phyloP scores from a whole-genome alignment of 2,329 filamentous ascomycete species.

The Nothophaeocryptopus gaeumannii region DNA sequence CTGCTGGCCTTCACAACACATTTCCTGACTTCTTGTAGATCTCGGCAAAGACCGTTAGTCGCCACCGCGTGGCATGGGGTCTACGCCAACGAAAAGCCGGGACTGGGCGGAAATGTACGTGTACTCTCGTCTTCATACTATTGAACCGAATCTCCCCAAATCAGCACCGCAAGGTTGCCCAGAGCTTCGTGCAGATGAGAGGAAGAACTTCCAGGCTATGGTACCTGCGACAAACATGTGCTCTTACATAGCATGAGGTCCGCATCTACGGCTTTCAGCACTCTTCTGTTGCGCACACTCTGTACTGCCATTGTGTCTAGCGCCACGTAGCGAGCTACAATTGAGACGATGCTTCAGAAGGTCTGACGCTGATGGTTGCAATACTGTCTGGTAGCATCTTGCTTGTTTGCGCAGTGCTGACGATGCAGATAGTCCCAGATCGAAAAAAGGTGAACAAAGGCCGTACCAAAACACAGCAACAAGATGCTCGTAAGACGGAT shows the following conservation, averaged over 20 bases:
- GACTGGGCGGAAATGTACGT: not conserved
- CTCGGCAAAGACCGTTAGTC: slow-evolving; percentile 24
- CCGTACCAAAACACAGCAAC: slow-evolving; percentile 12
- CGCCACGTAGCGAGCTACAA: too few relatives aligned
- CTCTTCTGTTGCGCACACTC: too few relatives aligned
- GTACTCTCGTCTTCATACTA: not conserved
- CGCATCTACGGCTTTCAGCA: too few relatives aligned
- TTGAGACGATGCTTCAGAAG: too few relatives aligned
- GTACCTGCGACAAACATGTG: too few relatives aligned
- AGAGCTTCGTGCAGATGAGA: too few relatives aligned
- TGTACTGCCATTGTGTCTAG: too few relatives aligned
- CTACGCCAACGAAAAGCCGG: not conserved
- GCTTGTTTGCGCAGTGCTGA: not conserved
- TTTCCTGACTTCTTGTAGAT: not conserved
- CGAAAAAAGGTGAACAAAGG: slow-evolving; percentile 7
- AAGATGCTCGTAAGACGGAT: slow-evolving; percentile 20
- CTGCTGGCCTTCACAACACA: too few relatives aligned
- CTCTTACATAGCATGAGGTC: too few relatives aligned
- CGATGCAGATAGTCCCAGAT: not conserved
- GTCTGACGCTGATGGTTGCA: not conserved
- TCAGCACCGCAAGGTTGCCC: too few relatives aligned
- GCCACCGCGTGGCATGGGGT: slow-evolving; percentile 27
- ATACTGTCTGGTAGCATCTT: not conserved
- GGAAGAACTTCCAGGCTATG: too few relatives aligned
- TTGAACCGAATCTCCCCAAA: too few relatives aligned